A percentile compares a stretch with the other conserved stretches of the same genome.
These are phyloP conservation scores for Candida verbasci DNA, from an alignment of 805 yeast genomes.

Conservation along the genomic window DNA sequence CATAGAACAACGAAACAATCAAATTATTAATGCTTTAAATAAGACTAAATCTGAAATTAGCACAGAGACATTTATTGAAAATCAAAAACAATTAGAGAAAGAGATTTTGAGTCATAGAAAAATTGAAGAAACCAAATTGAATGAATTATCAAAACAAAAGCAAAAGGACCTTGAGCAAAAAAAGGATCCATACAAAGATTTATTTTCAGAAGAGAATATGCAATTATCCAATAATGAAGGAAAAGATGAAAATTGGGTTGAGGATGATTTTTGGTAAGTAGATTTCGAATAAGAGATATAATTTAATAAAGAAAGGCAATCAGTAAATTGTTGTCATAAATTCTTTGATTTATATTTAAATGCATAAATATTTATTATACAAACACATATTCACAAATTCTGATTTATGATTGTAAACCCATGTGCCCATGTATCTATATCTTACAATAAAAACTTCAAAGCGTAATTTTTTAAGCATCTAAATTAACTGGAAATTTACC, in stretches of 20 bases:
- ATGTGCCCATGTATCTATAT: too few species aligned
- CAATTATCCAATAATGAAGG: slow-evolving; percentile 27
- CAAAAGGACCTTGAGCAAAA: slow-evolving; percentile 38
- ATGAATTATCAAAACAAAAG: slow-evolving; percentile 30
- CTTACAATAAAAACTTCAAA: too few species aligned
- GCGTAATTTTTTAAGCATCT: slow-evolving; percentile 21
- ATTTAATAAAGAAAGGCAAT: too few species aligned
- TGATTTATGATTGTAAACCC: too few species aligned
- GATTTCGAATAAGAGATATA: too few species aligned
- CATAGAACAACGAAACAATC: slow-evolving; percentile 54
- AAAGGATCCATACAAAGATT: slow-evolving; percentile 27
- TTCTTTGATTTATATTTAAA: too few species aligned
- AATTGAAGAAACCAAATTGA: slow-evolving; percentile 31
- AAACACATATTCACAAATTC: too few species aligned
- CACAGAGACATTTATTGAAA: slow-evolving; percentile 40
- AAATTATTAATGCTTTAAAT: slow-evolving; percentile 55
- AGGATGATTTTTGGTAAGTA: slow-evolving; percentile 32
- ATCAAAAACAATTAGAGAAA: slow-evolving; percentile 25
- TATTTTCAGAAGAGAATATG: slow-evolving; percentile 29
- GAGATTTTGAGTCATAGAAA: slow-evolving; percentile 36
- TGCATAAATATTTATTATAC: too few species aligned
- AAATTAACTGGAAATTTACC: slow-evolving; percentile 43
- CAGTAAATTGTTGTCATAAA: too few species aligned
- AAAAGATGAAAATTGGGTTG: slow-evolving; percentile 32
- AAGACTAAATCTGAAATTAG: slow-evolving; percentile 58